A percentile compares a stretch with the other conserved stretches of the same genome.
These are phyloP conservation scores for Euphorbia tirucalli DNA, from an alignment of 345 rosid species.

Conservation along the genomic window DNA sequence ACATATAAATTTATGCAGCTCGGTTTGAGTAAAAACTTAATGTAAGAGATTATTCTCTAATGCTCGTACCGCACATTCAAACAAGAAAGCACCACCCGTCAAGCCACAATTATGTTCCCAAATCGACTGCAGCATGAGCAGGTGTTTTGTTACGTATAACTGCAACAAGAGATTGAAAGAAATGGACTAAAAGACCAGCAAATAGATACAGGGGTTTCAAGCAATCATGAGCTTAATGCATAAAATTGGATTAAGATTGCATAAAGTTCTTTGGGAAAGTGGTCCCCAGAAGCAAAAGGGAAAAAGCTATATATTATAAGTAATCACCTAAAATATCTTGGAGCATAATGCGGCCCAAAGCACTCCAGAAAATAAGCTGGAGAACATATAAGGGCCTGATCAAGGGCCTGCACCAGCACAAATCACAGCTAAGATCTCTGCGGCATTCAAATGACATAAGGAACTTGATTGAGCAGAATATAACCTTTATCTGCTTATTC, in stretches of 20 bases:
- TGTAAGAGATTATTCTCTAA: background rate
- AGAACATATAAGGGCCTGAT: conserved; percentile 57
- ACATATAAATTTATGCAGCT: background rate
- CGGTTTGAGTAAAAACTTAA: no score
- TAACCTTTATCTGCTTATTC: conserved; percentile 44
- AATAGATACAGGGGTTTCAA: background rate
- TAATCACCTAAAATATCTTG: conserved; percentile 52
- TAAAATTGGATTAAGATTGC: background rate
- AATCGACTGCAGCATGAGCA: conserved; percentile 57
- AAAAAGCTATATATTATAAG: background rate
- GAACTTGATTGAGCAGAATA: conserved; percentile 18
- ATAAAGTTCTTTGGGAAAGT: background rate
- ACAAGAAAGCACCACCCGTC: conserved; percentile 58
- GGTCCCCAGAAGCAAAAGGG: no score
- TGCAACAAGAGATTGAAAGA: conserved; percentile 28
- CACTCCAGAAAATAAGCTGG: conserved; percentile 52
- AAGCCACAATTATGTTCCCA: conserved; percentile 48
- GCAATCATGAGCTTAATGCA: background rate
- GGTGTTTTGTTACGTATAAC: conserved; percentile 45
- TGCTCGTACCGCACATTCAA: conserved; percentile 49
- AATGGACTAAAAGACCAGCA: background rate
- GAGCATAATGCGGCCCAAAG: conserved; percentile 52
- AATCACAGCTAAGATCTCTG: conserved; percentile 28
- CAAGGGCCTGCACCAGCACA: conserved; percentile 46
- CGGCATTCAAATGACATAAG: conserved; percentile 22